Percentiles rank a stretch among this genome's conserved stretches.
Evolutionary conservation across 805 yeast species (phyloP).

Genomic region (Starmerella powellii): DNA sequence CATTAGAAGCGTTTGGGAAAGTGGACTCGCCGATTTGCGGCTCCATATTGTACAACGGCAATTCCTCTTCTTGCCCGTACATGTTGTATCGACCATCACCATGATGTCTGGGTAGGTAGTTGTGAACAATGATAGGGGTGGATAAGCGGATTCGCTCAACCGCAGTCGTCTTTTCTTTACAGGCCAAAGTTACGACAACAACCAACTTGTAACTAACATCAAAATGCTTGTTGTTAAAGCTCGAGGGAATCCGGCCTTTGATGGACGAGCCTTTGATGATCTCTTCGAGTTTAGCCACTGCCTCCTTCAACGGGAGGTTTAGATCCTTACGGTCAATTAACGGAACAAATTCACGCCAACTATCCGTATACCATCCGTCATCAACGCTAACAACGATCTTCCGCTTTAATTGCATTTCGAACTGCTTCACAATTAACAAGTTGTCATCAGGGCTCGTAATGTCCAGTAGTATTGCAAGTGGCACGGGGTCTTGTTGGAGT

Average conservation of each 20-base stretch:
- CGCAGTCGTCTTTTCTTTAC: constrained; percentile 11
- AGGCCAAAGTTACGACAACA: constrained; percentile 8
- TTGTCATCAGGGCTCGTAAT: constrained; percentile 6
- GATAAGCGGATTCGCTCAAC: constrained; percentile 8
- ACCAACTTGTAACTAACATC: constrained; percentile 16
- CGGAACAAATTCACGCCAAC: constrained; percentile 4
- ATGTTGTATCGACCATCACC: neutral
- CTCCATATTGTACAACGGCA: constrained; percentile 3
- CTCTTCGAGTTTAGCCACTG: constrained; percentile 8
- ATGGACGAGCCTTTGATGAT: constrained; percentile 2
- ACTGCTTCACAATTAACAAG: constrained; percentile 6
- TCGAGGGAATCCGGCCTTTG: constrained; percentile 11
- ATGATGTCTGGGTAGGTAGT: neutral
- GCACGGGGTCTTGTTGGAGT: constrained; percentile 12
- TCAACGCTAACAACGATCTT: constrained; percentile 16
- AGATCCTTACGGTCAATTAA: neutral
- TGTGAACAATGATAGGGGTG: constrained; percentile 9
- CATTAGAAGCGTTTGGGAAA: neutral
- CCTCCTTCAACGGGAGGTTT: constrained; percentile 11
- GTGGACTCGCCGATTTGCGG: constrained; percentile 7
- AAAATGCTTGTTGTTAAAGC: constrained; percentile 13
- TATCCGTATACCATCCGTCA: constrained; percentile 13
- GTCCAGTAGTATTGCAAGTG: constrained; percentile 4
- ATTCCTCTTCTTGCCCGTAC: constrained; percentile 3
- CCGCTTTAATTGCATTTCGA: constrained; percentile 12